A percentile compares a stretch with the other conserved stretches of the same genome.
Conservation (phyloP, 345 rosid species). For the Eutrema heterophyllum region DNA sequence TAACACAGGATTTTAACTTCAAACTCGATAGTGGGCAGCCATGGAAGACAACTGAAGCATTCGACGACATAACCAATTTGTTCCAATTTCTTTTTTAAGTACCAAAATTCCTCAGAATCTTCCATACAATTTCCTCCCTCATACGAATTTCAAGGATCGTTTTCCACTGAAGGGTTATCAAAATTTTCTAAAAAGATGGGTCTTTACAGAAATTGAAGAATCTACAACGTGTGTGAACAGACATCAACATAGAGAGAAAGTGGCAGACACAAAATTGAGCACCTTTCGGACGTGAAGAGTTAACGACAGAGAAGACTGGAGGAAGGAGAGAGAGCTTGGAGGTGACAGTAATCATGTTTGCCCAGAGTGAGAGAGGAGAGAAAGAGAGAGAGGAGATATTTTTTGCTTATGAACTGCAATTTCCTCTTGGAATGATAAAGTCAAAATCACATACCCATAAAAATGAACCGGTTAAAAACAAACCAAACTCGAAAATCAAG, state of each 20-base stretch:
- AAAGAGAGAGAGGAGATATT: conserved; percentile 4
- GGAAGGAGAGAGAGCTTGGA: conserved; percentile 37
- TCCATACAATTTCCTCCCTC: neutral
- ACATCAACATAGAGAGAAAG: neutral
- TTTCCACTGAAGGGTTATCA: neutral
- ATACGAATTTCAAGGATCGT: neutral
- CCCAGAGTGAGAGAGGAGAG: neutral
- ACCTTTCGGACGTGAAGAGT: conserved; percentile 50
- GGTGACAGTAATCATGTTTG: conserved; percentile 36
- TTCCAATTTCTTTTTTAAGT: neutral
- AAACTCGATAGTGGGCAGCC: conserved; percentile 13
- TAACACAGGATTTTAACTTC: neutral
- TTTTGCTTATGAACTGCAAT: conserved; percentile 5
- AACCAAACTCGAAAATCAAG: neutral
- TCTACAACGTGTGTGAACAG: neutral
- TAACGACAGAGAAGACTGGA: conserved; percentile 26
- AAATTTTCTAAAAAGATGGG: neutral
- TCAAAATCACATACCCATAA: neutral
- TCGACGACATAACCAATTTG: neutral
- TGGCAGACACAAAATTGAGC: conserved; percentile 1
- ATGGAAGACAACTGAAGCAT: neutral
- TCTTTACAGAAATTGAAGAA: conserved; percentile 3
- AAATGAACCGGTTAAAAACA: neutral
- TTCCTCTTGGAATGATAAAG: neutral
- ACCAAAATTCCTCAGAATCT: neutral